A percentile compares a stretch with the other conserved stretches of the same genome.
Conservation (phyloP, 805 yeast genomes). For the Trichomonascus vanleenenianus region DNA sequence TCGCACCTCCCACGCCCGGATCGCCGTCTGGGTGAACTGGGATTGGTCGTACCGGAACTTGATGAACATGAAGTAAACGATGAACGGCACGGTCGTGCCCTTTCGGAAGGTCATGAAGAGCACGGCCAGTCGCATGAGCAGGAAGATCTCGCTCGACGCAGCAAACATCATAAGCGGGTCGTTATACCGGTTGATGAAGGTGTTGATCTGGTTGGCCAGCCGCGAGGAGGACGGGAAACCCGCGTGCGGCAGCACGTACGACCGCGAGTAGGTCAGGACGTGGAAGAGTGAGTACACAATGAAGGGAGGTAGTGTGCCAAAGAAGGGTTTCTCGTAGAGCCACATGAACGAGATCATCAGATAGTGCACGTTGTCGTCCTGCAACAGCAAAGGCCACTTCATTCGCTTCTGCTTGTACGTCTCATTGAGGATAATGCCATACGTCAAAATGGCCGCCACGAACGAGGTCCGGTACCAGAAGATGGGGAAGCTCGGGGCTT, state of each 20-base stretch:
- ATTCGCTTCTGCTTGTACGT: slow-evolving; percentile 29
- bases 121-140: slow-evolving; percentile 13
- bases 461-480: slow-evolving; percentile 53
- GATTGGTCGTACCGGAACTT: slow-evolving; percentile 74
- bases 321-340: slow-evolving; percentile 52
- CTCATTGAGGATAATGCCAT: slow-evolving; percentile 69
- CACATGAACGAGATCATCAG: slow-evolving; percentile 47
- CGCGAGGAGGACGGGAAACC: slow-evolving; percentile 29
- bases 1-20: slow-evolving; percentile 63
- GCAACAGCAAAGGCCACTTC: slow-evolving; percentile 29
- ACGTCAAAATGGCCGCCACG: slow-evolving; percentile 60
- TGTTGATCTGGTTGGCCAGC: slow-evolving; percentile 29
- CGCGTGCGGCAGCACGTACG: slow-evolving; percentile 58
- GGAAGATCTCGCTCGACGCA: slow-evolving; percentile 48
- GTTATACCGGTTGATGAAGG: slow-evolving; percentile 46
- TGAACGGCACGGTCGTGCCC: slow-evolving; percentile 48
- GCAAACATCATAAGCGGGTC: slow-evolving; percentile 52
- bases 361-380: slow-evolving; percentile 71
- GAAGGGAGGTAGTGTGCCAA: slow-evolving; percentile 65
- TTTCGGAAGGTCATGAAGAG: slow-evolving; percentile 45
- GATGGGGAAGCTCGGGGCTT: slow-evolving; percentile 28
- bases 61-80: slow-evolving; percentile 52
- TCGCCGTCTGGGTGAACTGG: slow-evolving; percentile 56
- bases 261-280: slow-evolving; percentile 59
- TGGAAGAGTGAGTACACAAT: slow-evolving; percentile 76